Percentiles rank a stretch among this genome's conserved stretches.
phyloP scores from a whole-genome alignment of 352 stramenopile genomes.

The Pythium myriotylum region DNA sequence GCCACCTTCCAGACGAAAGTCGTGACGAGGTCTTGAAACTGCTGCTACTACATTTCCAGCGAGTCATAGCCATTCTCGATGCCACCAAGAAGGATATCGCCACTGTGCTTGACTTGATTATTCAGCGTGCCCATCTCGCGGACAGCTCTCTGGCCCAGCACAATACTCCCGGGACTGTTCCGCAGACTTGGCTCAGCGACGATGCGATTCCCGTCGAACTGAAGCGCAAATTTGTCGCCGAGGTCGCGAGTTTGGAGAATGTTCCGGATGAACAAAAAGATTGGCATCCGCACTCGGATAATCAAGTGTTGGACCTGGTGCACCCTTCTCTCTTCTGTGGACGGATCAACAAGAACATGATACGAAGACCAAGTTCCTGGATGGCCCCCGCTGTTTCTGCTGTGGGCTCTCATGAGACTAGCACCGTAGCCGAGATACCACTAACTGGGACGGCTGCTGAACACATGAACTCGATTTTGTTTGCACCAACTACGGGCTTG shows the following conservation, averaged over 20 bases:
- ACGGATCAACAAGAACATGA: conserved; percentile 34
- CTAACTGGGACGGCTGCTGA: not conserved
- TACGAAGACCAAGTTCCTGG: too few relatives aligned
- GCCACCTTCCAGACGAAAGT: not conserved
- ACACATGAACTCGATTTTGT: not conserved
- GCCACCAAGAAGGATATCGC: not conserved
- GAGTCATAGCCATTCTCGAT: not conserved
- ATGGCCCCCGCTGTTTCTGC: too few relatives aligned
- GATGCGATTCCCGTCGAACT: conserved; percentile 22
- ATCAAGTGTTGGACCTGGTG: too few relatives aligned
- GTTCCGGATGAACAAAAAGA: conserved; percentile 41
- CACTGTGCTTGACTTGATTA: not conserved
- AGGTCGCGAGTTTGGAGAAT: conserved; percentile 35
- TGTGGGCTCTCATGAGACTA: conserved; percentile 17
- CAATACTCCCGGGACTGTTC: not conserved
- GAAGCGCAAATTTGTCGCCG: conserved; percentile 26
- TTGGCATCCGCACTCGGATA: too few relatives aligned
- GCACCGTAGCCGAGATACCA: not conserved
- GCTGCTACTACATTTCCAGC: not conserved
- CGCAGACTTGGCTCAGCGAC: conserved; percentile 32
- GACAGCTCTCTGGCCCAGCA: not conserved
- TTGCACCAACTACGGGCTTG: not conserved
- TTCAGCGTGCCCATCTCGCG: not conserved
- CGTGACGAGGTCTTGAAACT: not conserved
- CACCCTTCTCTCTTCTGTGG: conserved; percentile 62